phyloP scores from a whole-genome alignment of 176 grass and related monocot species.

The Oryza officinalis region DNA sequence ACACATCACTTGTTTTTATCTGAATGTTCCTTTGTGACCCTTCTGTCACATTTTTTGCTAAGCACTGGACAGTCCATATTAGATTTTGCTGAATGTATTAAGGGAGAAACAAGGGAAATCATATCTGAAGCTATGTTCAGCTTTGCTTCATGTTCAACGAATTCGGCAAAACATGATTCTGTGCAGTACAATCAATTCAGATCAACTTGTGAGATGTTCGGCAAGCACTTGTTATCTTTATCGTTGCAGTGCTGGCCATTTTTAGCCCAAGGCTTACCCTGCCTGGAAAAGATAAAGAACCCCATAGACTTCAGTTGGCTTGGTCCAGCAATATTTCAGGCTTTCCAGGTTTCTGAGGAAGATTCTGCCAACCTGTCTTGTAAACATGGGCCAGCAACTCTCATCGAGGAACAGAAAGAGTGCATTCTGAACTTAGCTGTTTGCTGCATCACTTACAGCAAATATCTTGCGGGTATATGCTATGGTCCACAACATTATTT shows the following conservation, averaged over 20 bases:
- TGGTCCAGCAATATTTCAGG: slow-evolving; percentile 31
- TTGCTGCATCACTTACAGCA: slow-evolving; percentile 63
- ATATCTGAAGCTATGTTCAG: slow-evolving; percentile 26
- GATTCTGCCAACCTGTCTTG: slow-evolving; percentile 33
- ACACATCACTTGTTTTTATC: slow-evolving; percentile 65
- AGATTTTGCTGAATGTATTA: slow-evolving; percentile 51
- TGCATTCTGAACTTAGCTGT: slow-evolving; percentile 61
- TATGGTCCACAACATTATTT: slow-evolving; percentile 62
- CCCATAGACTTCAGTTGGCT: slow-evolving; percentile 67
- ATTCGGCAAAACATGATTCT: slow-evolving; percentile 23
- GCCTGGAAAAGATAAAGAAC: slow-evolving; percentile 66
- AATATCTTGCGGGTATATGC: slow-evolving; percentile 75
- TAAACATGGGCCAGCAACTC: slow-evolving; percentile 8
- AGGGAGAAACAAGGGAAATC: slow-evolving; percentile 10
- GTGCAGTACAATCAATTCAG: slow-evolving; percentile 48
- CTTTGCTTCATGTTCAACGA: slow-evolving; percentile 36
- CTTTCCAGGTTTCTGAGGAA: slow-evolving; percentile 28
- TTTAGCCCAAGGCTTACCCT: slow-evolving; percentile 49
- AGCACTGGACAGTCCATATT: slow-evolving; percentile 57
- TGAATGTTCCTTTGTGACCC: slow-evolving; percentile 70
- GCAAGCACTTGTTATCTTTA: slow-evolving; percentile 44
- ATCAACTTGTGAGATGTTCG: slow-evolving; percentile 52
- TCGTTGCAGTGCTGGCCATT: slow-evolving; percentile 63
- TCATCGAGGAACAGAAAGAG: slow-evolving; percentile 29
- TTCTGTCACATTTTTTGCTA: slow-evolving; percentile 61